Conservation (phyloP, 371 early-diverging fungal species). For the Haplosporangium sp. region DNA sequence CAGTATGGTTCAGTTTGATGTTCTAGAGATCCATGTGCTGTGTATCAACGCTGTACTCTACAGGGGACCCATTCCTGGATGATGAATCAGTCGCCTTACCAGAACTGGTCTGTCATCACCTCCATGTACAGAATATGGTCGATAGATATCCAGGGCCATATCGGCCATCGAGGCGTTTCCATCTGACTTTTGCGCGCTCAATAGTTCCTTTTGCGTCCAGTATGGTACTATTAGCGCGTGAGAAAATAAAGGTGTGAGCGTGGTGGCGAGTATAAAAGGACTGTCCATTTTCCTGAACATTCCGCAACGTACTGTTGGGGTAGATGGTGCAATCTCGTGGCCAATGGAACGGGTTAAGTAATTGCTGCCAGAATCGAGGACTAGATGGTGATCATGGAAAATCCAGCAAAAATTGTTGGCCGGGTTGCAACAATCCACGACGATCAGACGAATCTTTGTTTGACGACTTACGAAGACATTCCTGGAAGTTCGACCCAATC, state of each 20-base stretch:
- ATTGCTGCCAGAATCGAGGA: slow-evolving; percentile 53
- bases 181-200: slow-evolving; percentile 18
- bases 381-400: slow-evolving; percentile 8
- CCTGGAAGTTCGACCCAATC: slow-evolving; percentile 42
- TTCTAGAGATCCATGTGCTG: too few relatives aligned
- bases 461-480: slow-evolving; percentile 22
- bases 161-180: slow-evolving; percentile 32
- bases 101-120: slow-evolving; percentile 56
- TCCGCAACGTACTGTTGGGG: slow-evolving; percentile 62
- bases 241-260: neutral
- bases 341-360: slow-evolving; percentile 64
- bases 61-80: too few relatives aligned
- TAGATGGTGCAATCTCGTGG: slow-evolving; percentile 59
- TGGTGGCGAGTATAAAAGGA: neutral
- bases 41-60: neutral
- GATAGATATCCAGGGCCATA: slow-evolving; percentile 44
- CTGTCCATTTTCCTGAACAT: neutral
- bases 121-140: slow-evolving; percentile 41
- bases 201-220: slow-evolving; percentile 63
- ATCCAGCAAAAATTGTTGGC: neutral
- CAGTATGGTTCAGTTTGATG: too few relatives aligned
- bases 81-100: slow-evolving; percentile 14
- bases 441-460: neutral
- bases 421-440: too few relatives aligned
- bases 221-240: slow-evolving; percentile 60